Conservation (phyloP, 805 yeast species). For the Pichia paraexigua region DNA sequence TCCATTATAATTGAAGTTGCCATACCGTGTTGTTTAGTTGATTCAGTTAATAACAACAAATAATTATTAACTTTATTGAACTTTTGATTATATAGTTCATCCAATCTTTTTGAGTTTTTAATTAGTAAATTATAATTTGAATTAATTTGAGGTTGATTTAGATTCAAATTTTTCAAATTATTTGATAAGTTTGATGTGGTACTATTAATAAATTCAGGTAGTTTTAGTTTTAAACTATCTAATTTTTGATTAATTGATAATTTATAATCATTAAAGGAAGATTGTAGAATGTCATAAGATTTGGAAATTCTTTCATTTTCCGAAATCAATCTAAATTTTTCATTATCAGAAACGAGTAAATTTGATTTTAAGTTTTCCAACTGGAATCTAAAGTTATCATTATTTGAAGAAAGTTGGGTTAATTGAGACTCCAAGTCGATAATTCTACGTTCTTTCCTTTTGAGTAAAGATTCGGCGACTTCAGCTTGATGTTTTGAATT, state of each 20-base stretch:
- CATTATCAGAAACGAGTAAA: constrained; percentile 39
- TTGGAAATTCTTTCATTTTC: constrained; percentile 51
- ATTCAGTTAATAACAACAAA: constrained; percentile 35
- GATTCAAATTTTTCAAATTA: constrained; percentile 31
- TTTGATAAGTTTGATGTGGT: constrained; percentile 29
- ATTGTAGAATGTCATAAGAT: constrained; percentile 50
- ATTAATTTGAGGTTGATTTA: constrained; percentile 42
- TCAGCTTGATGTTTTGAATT: constrained; percentile 73
- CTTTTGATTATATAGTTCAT: constrained; percentile 39
- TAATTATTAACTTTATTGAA: constrained; percentile 37
- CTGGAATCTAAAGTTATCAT: constrained; percentile 43
- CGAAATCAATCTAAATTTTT: constrained; percentile 35
- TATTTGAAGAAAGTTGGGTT: constrained; percentile 37
- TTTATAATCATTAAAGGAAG: constrained; percentile 44
- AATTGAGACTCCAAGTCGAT: constrained; percentile 55
- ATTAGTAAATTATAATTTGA: constrained; percentile 42
- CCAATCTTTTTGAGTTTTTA: constrained; percentile 41
- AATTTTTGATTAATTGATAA: constrained; percentile 40
- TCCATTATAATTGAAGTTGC: constrained; percentile 37
- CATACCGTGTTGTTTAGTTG: constrained; percentile 41
- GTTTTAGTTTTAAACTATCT: constrained; percentile 28
- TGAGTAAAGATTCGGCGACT: constrained; percentile 57
- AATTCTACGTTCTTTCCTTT: constrained; percentile 63
- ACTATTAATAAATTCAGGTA: constrained; percentile 32
- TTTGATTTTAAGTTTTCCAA: constrained; percentile 43